Conservation (phyloP, 768 basidiomycete species). For the Pulveroboletus sp. region DNA sequence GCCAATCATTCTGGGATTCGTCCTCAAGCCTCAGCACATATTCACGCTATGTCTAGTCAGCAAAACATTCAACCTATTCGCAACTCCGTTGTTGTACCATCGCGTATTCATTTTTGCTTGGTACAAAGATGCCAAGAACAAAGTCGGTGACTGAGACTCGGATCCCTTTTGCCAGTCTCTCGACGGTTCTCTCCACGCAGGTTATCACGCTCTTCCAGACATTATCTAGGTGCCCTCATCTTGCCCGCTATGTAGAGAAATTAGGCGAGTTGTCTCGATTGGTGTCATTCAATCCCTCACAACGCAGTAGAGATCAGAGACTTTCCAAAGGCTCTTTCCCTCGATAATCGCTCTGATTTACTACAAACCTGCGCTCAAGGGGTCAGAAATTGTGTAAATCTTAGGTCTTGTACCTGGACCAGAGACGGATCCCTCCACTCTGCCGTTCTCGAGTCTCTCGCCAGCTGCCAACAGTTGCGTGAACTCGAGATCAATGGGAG, state of each 20-base stretch:
- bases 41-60: constrained; percentile 55
- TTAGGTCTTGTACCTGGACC: constrained; percentile 73
- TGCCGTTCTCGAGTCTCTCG: constrained; percentile 53
- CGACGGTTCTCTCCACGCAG: constrained; percentile 32
- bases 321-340: constrained; percentile 56
- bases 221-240: constrained; percentile 48
- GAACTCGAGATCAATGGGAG: constrained; percentile 76
- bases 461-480: constrained; percentile 37
- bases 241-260: constrained; percentile 55
- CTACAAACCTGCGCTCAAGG: constrained; percentile 45
- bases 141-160: constrained; percentile 36
- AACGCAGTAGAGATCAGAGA: constrained; percentile 59
- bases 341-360: constrained; percentile 32
- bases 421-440: constrained; percentile 72
- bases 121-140: constrained; percentile 63
- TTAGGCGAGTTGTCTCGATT: constrained; percentile 47
- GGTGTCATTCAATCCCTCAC: constrained; percentile 4
- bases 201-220: constrained; percentile 62
- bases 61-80: constrained; percentile 50
- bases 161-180: not conserved
- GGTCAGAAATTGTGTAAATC: constrained; percentile 57
- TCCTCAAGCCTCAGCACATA: constrained; percentile 54
- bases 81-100: constrained; percentile 53
- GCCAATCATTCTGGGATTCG: constrained; percentile 48
- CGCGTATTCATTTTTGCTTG: constrained; percentile 64